A percentile compares a stretch with the other conserved stretches of the same genome.
phyloP scores from a whole-genome alignment of 208 protist species.

The Phytomonas francai region DNA sequence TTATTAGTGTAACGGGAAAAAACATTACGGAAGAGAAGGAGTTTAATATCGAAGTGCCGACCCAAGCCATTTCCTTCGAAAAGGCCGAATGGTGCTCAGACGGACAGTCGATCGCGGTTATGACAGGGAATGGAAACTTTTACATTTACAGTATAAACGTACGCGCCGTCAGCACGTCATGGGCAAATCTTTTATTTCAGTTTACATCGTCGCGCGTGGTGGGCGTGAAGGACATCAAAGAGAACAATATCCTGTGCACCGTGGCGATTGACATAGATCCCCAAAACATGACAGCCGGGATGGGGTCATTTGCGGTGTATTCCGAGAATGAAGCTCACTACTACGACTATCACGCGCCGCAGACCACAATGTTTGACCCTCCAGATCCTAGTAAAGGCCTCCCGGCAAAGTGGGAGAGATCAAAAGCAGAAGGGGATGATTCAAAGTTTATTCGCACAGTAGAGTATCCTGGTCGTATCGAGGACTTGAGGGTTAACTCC shows the following conservation, averaged over 20 bases:
- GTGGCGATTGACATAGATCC: slow-evolving; percentile 84
- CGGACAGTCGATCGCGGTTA: slow-evolving; percentile 81
- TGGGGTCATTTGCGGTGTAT: slow-evolving; percentile 77
- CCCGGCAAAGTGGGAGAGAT: slow-evolving; percentile 15
- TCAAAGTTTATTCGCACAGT: slow-evolving; percentile 42
- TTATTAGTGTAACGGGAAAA: slow-evolving; percentile 30
- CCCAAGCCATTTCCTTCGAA: slow-evolving; percentile 26
- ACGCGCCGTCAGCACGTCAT: slow-evolving; percentile 63
- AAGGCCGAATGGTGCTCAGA: slow-evolving; percentile 76
- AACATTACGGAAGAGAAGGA: slow-evolving; percentile 27
- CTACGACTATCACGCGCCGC: slow-evolving; percentile 59
- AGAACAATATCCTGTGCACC: slow-evolving; percentile 49
- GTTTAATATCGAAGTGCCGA: slow-evolving; percentile 3
- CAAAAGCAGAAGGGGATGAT: slow-evolving; percentile 6
- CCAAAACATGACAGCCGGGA: slow-evolving; percentile 72
- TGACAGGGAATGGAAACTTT: slow-evolving; percentile 68
- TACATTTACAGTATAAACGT: slow-evolving; percentile 76
- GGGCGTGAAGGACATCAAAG: slow-evolving; percentile 72
- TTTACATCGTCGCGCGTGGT: slow-evolving; percentile 84
- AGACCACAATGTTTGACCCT: background rate
- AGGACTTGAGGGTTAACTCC: slow-evolving; percentile 63
- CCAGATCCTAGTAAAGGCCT: slow-evolving; percentile 4
- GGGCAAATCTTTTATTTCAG: slow-evolving; percentile 69
- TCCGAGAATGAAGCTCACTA: slow-evolving; percentile 76
- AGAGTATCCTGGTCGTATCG: slow-evolving; percentile 72